phyloP scores from a whole-genome alignment of 2,329 filamentous ascomycete species.

The Phialophora chinensis region DNA sequence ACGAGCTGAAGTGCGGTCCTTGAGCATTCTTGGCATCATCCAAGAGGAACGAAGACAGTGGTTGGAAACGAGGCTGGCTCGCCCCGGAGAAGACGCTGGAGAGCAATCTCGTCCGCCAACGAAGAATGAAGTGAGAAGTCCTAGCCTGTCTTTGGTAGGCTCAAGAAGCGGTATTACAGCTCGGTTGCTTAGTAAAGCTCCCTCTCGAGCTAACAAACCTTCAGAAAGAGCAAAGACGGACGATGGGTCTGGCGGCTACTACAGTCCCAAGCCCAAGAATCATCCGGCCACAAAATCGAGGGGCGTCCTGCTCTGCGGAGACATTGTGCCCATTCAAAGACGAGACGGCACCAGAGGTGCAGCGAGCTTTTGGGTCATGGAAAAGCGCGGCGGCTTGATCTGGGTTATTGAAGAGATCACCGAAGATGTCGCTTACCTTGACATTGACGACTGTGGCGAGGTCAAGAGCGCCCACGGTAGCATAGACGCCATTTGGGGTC shows the following conservation, averaged over 20 bases:
- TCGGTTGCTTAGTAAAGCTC: slow-evolving; percentile 81
- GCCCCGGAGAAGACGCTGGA: slow-evolving; percentile 44
- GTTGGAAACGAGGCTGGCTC: slow-evolving; percentile 78
- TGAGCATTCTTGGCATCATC: slow-evolving; percentile 94
- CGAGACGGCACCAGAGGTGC: slow-evolving; percentile 89
- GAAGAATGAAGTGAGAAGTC: slow-evolving; percentile 44
- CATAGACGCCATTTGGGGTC: slow-evolving; percentile 85
- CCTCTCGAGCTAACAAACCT: slow-evolving; percentile 58
- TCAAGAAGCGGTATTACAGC: slow-evolving; percentile 87
- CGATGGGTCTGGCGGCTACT: slow-evolving; percentile 59
- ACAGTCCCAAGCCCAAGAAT: slow-evolving; percentile 57
- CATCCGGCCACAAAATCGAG: slow-evolving; percentile 78
- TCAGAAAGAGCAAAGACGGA: slow-evolving; percentile 61
- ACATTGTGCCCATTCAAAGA: slow-evolving; percentile 98
- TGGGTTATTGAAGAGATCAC: slow-evolving; percentile 99
- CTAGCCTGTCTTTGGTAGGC: slow-evolving; percentile 52
- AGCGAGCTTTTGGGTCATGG: slow-evolving; percentile 97
- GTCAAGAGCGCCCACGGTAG: slow-evolving; percentile 75
- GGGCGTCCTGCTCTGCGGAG: slow-evolving; percentile 90
- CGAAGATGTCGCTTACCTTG: slow-evolving; percentile 83
- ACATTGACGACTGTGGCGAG: slow-evolving; percentile 76
- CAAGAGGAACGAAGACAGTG: slow-evolving; percentile 86
- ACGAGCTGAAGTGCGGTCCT: slow-evolving; percentile 89
- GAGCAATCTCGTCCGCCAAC: slow-evolving; percentile 25
- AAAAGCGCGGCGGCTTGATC: slow-evolving; percentile 90